Base-by-base conservation (phyloP, 2,329 filamentous ascomycete species). In the Fusarium torulosum region DNA sequence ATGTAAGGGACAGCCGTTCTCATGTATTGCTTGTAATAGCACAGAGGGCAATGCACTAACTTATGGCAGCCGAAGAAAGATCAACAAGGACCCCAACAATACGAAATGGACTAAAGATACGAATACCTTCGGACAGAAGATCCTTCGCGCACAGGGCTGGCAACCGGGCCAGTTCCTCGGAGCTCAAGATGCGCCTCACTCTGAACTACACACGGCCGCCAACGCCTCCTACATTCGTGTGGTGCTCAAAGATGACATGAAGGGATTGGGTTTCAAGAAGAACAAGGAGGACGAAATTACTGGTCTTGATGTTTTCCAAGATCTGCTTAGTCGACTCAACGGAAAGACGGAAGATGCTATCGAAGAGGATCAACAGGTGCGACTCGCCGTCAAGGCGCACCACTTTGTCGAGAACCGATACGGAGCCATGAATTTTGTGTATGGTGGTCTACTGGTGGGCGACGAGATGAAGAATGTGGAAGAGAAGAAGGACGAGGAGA, bases 31-130 rank as follows among this genome's bases (percentile, higher is more conserved):
- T 8, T 33, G 13, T 35, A 3, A 15, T 6, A 37, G 20, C 15
- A 23, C 20, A 37, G n/a, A 37, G 19, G 3, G 45, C 2, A 14
- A 46, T 64, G 45, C 42, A 19, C 72, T 75, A 62, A 72, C 52
- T 23, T 11, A 17, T 20, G 25, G 13, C 51, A 80, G 79, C 53
- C 78, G 78, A 52, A 72, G 84, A 46, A 97, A 95, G 81, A 89
- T 98, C 75, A 91, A 91, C 70, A 86, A 91, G 77, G 96, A 99
- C 80, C 96, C 96, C 9, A 97, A 98, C 81, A 99, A 98, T 79
- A 97, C 93, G 46, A 89, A 88, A 85, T 99, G 96, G 96, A 90
- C 91, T 57, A 90, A 90, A 74, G 91, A 94, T 76, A 92, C 91
- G 68, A 86, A 86, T 57, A 90, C 89, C 53, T 98, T 96, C 78